A percentile compares a stretch with the other conserved stretches of the same genome.
Conservation (phyloP, 345 rosid species). For the Aethionema arabicum region DNA sequence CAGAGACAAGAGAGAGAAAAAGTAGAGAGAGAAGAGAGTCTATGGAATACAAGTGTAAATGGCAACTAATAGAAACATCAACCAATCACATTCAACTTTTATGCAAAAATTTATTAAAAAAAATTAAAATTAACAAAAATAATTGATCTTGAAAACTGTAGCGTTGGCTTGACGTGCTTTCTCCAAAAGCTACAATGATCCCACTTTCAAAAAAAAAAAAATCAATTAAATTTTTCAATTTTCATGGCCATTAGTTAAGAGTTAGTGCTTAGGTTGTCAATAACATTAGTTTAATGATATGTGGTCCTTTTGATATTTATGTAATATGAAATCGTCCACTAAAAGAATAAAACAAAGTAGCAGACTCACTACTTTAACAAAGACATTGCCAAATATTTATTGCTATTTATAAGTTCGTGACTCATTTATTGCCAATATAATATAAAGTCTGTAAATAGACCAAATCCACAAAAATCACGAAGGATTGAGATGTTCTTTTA, state of each 20-base stretch:
- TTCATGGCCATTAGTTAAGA: slow-evolving; percentile 1
- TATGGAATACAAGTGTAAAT: slow-evolving; percentile 52
- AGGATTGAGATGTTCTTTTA: slow-evolving; percentile 22
- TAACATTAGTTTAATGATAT: slow-evolving; percentile 18
- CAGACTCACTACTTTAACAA: slow-evolving; percentile 33
- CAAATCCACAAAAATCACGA: slow-evolving; percentile 17
- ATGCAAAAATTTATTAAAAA: slow-evolving; percentile 38
- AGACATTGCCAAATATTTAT: slow-evolving; percentile 24
- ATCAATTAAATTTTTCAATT: not conserved
- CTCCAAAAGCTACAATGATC: slow-evolving; percentile 36
- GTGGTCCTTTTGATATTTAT: slow-evolving; percentile 25
- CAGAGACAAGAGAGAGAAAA: slow-evolving; percentile 15
- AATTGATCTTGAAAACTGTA: slow-evolving; percentile 22
- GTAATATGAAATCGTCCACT: slow-evolving; percentile 9
- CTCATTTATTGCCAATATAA: slow-evolving; percentile 23
- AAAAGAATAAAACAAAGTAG: slow-evolving; percentile 21
- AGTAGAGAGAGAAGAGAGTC: slow-evolving; percentile 24
- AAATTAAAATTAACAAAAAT: slow-evolving; percentile 18
- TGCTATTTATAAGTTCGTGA: slow-evolving; percentile 37
- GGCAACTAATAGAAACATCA: slow-evolving; percentile 40
- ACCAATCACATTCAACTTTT: slow-evolving; percentile 61
- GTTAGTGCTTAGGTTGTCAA: slow-evolving; percentile 39
- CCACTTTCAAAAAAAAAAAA: slow-evolving; percentile 23
- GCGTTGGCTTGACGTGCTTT: slow-evolving; percentile 40
- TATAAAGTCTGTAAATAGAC: slow-evolving; percentile 26